These are phyloP conservation scores for Brassica nigra DNA, from an alignment of 345 rosid genomes.

Conservation along the genomic window DNA sequence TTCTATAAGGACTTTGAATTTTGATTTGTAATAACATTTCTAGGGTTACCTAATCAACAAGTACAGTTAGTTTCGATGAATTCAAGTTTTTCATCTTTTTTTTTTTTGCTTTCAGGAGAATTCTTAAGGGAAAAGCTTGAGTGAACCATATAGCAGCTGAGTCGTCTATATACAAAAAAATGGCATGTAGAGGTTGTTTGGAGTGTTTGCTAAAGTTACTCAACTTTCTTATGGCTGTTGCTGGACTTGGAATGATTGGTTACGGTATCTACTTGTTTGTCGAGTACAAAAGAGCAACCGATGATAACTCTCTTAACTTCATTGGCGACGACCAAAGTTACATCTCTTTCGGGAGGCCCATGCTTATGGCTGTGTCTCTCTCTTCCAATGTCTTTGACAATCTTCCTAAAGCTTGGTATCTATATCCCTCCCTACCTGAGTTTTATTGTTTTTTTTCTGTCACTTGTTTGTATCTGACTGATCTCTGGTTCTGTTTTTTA, in stretches of 20 bases:
- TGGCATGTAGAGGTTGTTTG: slow-evolving; percentile 85
- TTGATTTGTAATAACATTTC: neutral
- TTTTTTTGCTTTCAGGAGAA: slow-evolving; percentile 39
- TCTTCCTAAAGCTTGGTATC: slow-evolving; percentile 93
- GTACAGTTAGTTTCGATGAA: neutral
- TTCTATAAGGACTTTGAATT: neutral
- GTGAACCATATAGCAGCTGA: slow-evolving; percentile 11
- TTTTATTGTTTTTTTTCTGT: neutral
- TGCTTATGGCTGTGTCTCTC: slow-evolving; percentile 69
- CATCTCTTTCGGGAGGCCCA: slow-evolving; percentile 78
- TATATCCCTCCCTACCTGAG: slow-evolving; percentile 21
- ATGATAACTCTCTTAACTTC: slow-evolving; percentile 35
- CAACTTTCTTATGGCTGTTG: slow-evolving; percentile 74
- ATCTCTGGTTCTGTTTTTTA: slow-evolving; percentile 21
- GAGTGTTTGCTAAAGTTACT: slow-evolving; percentile 83
- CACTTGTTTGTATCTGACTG: neutral
- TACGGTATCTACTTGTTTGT: slow-evolving; percentile 96
- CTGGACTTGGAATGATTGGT: slow-evolving; percentile 87
- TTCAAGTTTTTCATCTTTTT: neutral
- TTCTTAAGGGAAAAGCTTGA: slow-evolving; percentile 18
- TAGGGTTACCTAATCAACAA: neutral
- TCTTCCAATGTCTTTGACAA: slow-evolving; percentile 56
- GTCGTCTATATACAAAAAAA: slow-evolving; percentile 19
- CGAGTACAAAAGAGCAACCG: slow-evolving; percentile 56
- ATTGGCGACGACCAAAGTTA: slow-evolving; percentile 36